Evolutionary conservation across 73 alveolate species (phyloP), one percentile per base, ranked within the genome.

Genomic region (Durusdinium trenchii): DNA sequence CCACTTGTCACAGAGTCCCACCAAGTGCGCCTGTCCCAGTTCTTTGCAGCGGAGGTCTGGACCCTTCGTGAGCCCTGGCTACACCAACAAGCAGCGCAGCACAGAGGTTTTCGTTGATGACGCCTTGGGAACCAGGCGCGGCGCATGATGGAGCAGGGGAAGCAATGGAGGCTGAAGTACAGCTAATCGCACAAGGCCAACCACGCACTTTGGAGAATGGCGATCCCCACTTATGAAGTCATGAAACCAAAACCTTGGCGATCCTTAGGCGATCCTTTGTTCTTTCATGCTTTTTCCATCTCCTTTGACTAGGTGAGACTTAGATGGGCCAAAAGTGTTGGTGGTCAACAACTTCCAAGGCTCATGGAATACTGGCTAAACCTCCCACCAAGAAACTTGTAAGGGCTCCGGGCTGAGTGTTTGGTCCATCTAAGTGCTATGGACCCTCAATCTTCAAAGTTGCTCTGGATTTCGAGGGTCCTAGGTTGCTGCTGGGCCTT

Each of bases 41-140:
- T n/a, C n/a, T n/a, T n/a, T n/a, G n/a, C n/a, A n/a, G n/a, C 69
- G 48, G 50, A 84, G 94, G 54, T 84, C 94, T 12, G 94, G 94
- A n/a, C 94, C 94, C 6, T 51, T 84, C 40, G 94, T 84, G 16
- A 12, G 78, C 54, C 78, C 94, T 18, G 94, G 94, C 50, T 84
- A 84, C 94, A 35, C 40, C 40, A 30, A 50, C 40, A 3, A 10
- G 26, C 26, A 36, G 42, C 52, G 38, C 35, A 84, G 38, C 32
- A 52, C 45, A 3, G 48, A 84, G 76, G n/a, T 12, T 75, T 84
- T 84, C 76, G 18, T n/a, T 32, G 51, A 30, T 26, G 76, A 50
- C 36, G 50, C 71, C 71, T 18, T 6, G 40, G 62, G 64, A 20
- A 45, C 14, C 32, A 43, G 64, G 89, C 10, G 47, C 51, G 26